phyloP scores from a whole-genome alignment of 805 yeast genomes.

The Candida fluviatilis region DNA sequence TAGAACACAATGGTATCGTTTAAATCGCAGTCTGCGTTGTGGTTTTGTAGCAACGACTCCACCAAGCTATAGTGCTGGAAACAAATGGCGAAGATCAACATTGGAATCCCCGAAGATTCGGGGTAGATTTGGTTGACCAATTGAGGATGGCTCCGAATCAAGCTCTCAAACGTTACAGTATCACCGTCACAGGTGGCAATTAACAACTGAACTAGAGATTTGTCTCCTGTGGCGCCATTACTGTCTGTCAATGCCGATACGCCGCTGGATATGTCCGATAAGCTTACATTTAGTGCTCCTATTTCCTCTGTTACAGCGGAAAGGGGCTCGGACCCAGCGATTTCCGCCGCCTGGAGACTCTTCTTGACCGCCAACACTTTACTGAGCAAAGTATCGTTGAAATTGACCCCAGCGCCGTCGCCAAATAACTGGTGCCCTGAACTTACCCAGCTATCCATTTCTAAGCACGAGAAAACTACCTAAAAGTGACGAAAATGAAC shows the following conservation, averaged over 20 bases:
- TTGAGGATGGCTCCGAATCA: slow-evolving; percentile 17
- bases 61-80: slow-evolving; percentile 46
- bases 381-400: slow-evolving; percentile 24
- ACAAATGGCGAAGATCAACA: slow-evolving; percentile 49
- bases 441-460: slow-evolving; percentile 24
- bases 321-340: too few species aligned
- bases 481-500: neutral
- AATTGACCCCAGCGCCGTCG: slow-evolving; percentile 12
- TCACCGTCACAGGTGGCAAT: slow-evolving; percentile 37
- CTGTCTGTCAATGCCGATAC: neutral
- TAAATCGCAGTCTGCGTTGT: slow-evolving; percentile 46
- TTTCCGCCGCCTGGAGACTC: slow-evolving; percentile 17
- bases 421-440: slow-evolving; percentile 2
- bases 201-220: slow-evolving; percentile 20
- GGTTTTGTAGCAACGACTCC: slow-evolving; percentile 41
- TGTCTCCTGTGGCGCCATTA: neutral
- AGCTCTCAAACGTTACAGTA: slow-evolving; percentile 27
- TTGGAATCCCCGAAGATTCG: slow-evolving; percentile 28
- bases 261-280: neutral
- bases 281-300: too few species aligned
- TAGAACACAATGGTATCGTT: slow-evolving; percentile 49
- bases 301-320: too few species aligned
- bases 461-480: too few species aligned
- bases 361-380: slow-evolving; percentile 25
- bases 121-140: slow-evolving; percentile 19